Evolutionary conservation across 352 stramenopile species (phyloP), one percentile per base, ranked within the genome.

Genomic region (Globisporangium paroecandrum): DNA sequence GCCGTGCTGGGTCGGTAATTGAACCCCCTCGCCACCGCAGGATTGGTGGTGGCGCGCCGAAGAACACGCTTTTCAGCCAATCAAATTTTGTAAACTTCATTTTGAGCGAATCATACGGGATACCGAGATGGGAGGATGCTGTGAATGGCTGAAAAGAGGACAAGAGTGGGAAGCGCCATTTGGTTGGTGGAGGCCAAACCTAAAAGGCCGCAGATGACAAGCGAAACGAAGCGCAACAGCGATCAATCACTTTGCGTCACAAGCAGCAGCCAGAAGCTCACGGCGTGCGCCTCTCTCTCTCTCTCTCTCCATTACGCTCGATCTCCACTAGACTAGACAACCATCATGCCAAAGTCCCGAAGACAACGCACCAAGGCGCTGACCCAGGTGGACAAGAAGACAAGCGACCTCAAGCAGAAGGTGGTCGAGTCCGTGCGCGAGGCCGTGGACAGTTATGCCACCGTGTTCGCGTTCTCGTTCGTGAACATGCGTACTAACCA

Each of bases 401-500:
- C 93, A 61, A 91, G 89, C 59, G 91, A 98, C 64, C 92, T 99
- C 69, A 99, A 99, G 89, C 84, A 95, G 63, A 87, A 85, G 62
- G 91, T 98, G 18, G 93, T 99, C 62, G 90, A 98, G 36, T 81
- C 90, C 41, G 90, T 99, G 58, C 93, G 97, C 58, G 84, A 97
- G 69, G 88, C 89, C 49, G 89, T 99, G 27, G 97, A 99, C 73
- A 79, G 81, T 56, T 98, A 98, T 84, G 78, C 95, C 62, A 85
- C 86, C 9, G 69, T 98, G 12, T 99, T 98, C 72, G 85, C 98
- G 22, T 99, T 99, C 79, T 97, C 87, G 36, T 99, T 97, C 79
- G 89, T 98, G 72, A 99, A 99, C 81, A 99, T 99, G 96, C 86
- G 97, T 77, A 98, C 93, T 65, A 98, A 97, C 83, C 96, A 98